Percentiles rank a stretch among this genome's conserved stretches.
Conservation (phyloP, 2,329 filamentous ascomycete genomes). For the Pseudocercospora macadamiae region DNA sequence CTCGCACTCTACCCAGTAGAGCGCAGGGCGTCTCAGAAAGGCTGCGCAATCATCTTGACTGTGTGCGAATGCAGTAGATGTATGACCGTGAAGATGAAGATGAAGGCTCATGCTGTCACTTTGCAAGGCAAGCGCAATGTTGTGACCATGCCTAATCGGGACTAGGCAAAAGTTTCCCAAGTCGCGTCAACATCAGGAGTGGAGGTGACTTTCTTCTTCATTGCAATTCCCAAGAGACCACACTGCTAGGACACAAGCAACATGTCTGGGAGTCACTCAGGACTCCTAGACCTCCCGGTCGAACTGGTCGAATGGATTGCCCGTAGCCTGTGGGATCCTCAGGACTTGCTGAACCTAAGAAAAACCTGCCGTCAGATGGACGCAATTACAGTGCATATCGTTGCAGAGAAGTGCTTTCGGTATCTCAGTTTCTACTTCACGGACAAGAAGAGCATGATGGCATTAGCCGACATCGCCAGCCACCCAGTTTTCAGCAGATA, state of each 20-base stretch:
- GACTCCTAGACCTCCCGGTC: neutral
- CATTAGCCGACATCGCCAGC: neutral
- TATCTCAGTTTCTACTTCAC: neutral
- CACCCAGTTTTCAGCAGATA: neutral
- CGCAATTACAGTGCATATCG: neutral
- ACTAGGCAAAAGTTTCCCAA: no score
- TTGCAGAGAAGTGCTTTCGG: neutral
- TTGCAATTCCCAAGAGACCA: neutral
- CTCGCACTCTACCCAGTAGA: no score
- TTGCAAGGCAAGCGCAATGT: no score
- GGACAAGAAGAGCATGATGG: neutral
- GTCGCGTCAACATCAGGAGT: no score
- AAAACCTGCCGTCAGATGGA: neutral
- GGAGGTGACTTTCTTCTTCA: no score
- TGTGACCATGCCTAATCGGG: no score
- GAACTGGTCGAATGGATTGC: neutral
- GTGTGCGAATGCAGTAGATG: no score
- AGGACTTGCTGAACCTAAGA: neutral
- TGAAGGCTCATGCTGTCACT: no score
- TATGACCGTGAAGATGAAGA: no score
- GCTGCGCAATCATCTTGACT: no score
- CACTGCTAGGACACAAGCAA: neutral
- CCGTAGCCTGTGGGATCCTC: neutral
- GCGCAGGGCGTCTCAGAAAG: no score
- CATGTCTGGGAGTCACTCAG: neutral